Evolutionary conservation across 129 eudicot species (phyloP).

Genomic region (Rutidosis leptorrhynchoides): DNA sequence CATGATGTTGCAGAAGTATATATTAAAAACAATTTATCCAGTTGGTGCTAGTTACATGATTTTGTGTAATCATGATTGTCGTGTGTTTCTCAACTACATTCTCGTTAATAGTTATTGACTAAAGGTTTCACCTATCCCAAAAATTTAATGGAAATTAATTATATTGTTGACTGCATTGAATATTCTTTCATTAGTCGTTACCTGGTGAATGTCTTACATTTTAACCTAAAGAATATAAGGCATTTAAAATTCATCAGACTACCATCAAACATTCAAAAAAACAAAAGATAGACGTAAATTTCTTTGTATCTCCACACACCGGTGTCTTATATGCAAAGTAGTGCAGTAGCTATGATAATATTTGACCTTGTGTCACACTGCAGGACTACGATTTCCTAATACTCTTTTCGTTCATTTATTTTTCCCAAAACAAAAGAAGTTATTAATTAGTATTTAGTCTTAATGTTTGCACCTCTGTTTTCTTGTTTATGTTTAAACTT

Average conservation of each 20-base stretch:
- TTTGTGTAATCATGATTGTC: constrained; percentile 43
- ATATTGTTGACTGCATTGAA: constrained; percentile 51
- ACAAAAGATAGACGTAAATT: constrained; percentile 52
- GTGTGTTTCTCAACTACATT: constrained; percentile 56
- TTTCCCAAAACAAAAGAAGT: neutral
- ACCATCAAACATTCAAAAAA: constrained; percentile 42
- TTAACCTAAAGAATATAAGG: constrained; percentile 37
- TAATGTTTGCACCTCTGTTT: neutral
- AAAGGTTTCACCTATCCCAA: constrained; percentile 34
- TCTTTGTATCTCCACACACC: constrained; percentile 56
- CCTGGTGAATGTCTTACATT: constrained; percentile 40
- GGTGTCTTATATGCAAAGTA: constrained; percentile 51
- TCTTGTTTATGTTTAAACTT: constrained; percentile 16
- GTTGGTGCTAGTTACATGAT: constrained; percentile 52
- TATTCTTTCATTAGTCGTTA: constrained; percentile 50
- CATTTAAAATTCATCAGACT: constrained; percentile 38
- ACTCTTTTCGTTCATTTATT: neutral
- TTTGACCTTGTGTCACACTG: constrained; percentile 37
- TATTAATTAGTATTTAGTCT: too few relatives aligned
- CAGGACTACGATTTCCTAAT: constrained; percentile 61
- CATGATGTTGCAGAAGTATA: constrained; percentile 46
- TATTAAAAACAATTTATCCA: constrained; percentile 48
- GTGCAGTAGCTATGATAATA: constrained; percentile 43
- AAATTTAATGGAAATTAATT: constrained; percentile 35
- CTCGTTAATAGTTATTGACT: constrained; percentile 44